A percentile compares a stretch with the other conserved stretches of the same genome.
Conservation (phyloP, 768 basidiomycete species). For the Agrocybe pediades region DNA sequence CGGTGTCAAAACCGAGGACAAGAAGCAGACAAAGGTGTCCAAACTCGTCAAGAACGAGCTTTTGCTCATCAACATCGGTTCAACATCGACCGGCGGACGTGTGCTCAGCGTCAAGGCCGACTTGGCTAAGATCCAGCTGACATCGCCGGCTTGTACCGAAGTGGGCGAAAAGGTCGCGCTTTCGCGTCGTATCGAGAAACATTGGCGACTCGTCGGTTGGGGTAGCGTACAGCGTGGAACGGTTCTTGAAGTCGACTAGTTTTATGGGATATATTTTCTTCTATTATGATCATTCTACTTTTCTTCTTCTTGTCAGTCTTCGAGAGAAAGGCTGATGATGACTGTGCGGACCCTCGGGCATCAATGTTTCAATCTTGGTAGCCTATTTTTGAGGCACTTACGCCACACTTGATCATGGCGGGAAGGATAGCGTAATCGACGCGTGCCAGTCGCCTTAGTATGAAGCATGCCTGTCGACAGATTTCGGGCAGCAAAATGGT, state of each 20-base stretch:
- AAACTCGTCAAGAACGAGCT: conserved; percentile 92
- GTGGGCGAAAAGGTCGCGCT: conserved; percentile 97
- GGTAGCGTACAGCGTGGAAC: conserved; percentile 88
- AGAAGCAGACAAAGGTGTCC: conserved; percentile 95
- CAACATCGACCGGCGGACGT: conserved; percentile 94
- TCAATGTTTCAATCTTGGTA: too few relatives aligned
- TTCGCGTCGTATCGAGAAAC: conserved; percentile 94
- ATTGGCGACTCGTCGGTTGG: conserved; percentile 92
- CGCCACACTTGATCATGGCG: too few relatives aligned
- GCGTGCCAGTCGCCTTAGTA: too few relatives aligned
- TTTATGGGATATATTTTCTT: neutral
- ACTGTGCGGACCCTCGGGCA: too few relatives aligned
- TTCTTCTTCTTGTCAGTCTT: too few relatives aligned
- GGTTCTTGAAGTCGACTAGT: conserved; percentile 75
- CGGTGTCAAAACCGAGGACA: conserved; percentile 99
- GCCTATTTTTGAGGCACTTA: too few relatives aligned
- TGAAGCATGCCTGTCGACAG: too few relatives aligned
- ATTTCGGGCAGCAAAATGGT: too few relatives aligned
- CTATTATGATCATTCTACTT: too few relatives aligned
- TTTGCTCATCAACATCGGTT: conserved; percentile 96
- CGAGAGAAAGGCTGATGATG: too few relatives aligned
- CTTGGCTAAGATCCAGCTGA: conserved; percentile 91
- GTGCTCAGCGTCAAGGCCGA: conserved; percentile 94
- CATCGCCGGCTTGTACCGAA: conserved; percentile 94
- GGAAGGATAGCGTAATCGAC: too few relatives aligned